Evolutionary conservation across 2,329 filamentous ascomycete genomes (phyloP), one percentile per base, ranked within the genome.

Genomic region (Sclerotinia minor): DNA sequence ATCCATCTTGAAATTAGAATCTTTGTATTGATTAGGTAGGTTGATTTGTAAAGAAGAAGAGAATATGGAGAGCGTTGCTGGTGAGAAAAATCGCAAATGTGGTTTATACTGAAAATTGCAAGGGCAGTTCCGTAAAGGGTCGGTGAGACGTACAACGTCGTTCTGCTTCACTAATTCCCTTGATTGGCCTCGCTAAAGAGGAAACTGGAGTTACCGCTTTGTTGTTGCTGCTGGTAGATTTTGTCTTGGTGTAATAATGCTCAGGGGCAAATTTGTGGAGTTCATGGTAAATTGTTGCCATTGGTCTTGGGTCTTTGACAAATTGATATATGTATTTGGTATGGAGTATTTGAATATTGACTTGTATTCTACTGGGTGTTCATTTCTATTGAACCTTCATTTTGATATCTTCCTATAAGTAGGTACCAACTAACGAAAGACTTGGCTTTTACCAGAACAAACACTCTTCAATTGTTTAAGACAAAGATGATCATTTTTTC

Each of bases 1-100:
- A 79, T 98, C 95, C 95, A 98, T 98, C 82, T 71, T 63, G 65
- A 66, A 17, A 67, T 61, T 67, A 86, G 81, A 72, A 69, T 63
- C 35, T 54, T 63, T 26, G 32, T 67, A 63, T 24, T 45, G 53
- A 50, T 63, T 59, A 67, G 47, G 8, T 67, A 38, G 44, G 21
- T 35, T 24, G 29, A 21, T 61, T 61, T 58, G 29, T 24, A 58
- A 67, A 53, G 60, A 54, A 54, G 50, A 44, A 64, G 49, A 64
- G 35, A 55, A 55, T 64, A 54, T 44, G n/a, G 61, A 64, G 49
- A 64, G 61, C 38, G n/a, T 49, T 52, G 35, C 29, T 60, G 26
- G 24, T 70, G 68, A 59, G 67, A 64, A 65, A 59, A 64, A 69
- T 58, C 35, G 58, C 64, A 64, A 68, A 52, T 54, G 55, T 59